Conservation (phyloP, 106 monocot species). For the Dioscorea alata region DNA sequence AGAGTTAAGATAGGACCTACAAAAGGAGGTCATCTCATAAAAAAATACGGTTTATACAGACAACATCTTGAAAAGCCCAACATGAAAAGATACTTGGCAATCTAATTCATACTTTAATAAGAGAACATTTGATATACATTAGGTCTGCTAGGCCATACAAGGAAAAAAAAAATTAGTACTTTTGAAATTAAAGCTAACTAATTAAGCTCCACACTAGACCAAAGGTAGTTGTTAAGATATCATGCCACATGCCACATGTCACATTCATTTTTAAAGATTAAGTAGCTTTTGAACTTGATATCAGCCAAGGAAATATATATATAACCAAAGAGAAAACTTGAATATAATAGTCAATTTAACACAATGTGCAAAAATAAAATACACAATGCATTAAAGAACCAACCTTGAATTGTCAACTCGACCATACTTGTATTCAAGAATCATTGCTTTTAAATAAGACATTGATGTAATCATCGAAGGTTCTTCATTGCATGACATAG, state of each 20-base stretch:
- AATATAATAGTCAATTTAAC: background rate
- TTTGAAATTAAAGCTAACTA: no score
- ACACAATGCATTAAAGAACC: background rate
- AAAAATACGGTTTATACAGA: background rate
- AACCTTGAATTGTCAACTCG: conserved; percentile 79
- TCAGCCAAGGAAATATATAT: background rate
- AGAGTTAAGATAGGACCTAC: conserved; percentile 53
- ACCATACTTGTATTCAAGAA: conserved; percentile 65
- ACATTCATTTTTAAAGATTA: no score
- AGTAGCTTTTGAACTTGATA: background rate
- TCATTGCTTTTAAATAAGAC: conserved; percentile 65
- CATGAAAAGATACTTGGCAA: background rate
- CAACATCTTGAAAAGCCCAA: background rate
- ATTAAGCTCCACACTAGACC: no score
- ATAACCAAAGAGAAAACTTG: no score
- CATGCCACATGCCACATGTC: no score
- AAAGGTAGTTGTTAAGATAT: no score
- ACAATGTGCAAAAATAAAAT: background rate
- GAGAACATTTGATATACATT: background rate
- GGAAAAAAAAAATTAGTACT: background rate
- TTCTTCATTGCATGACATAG: conserved; percentile 58
- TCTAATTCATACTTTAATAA: background rate
- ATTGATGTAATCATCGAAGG: conserved; percentile 51
- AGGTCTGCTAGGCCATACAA: background rate
- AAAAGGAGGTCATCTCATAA: background rate